Evolutionary conservation across 345 rosid genomes (phyloP).

Genomic region (thale cress (Arabidopsis thaliana)): DNA sequence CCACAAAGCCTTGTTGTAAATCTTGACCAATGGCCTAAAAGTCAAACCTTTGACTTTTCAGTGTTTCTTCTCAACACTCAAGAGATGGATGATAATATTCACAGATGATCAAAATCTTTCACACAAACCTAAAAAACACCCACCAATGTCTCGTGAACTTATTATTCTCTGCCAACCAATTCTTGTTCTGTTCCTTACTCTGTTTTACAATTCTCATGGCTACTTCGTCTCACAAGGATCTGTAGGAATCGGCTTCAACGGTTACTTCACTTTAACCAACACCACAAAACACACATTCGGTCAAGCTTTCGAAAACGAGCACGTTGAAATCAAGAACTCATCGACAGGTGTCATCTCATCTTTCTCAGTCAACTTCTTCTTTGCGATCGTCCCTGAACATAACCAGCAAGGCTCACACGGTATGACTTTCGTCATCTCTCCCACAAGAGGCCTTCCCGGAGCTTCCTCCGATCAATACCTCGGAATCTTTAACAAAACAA

Average conservation of each 20-base stretch:
- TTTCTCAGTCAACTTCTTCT: slow-evolving; percentile 65
- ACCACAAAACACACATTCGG: slow-evolving; percentile 38
- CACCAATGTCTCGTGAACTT: slow-evolving; percentile 23
- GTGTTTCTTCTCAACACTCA: slow-evolving; percentile 19
- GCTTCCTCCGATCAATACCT: slow-evolving; percentile 48
- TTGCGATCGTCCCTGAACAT: slow-evolving; percentile 56
- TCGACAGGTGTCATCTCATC: slow-evolving; percentile 44
- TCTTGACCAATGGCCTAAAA: slow-evolving; percentile 10
- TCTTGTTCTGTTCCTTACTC: slow-evolving; percentile 35
- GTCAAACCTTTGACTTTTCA: slow-evolving; percentile 25
- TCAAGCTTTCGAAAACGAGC: slow-evolving; percentile 57
- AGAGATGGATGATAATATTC: slow-evolving; percentile 10
- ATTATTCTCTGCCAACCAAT: slow-evolving; percentile 7
- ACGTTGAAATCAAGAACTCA: slow-evolving; percentile 50
- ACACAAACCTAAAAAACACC: neutral
- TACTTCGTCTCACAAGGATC: slow-evolving; percentile 34
- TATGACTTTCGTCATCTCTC: slow-evolving; percentile 59
- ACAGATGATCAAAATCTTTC: slow-evolving; percentile 1
- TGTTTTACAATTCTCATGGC: slow-evolving; percentile 26
- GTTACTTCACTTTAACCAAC: slow-evolving; percentile 58
- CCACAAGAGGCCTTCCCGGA: slow-evolving; percentile 52
- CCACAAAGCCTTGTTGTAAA: slow-evolving; percentile 4
- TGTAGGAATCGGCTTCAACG: slow-evolving; percentile 37
- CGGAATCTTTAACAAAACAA: slow-evolving; percentile 53
- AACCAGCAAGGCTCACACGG: slow-evolving; percentile 51